Conservation (phyloP, 345 rosid genomes). For the Eucalyptus grandis region DNA sequence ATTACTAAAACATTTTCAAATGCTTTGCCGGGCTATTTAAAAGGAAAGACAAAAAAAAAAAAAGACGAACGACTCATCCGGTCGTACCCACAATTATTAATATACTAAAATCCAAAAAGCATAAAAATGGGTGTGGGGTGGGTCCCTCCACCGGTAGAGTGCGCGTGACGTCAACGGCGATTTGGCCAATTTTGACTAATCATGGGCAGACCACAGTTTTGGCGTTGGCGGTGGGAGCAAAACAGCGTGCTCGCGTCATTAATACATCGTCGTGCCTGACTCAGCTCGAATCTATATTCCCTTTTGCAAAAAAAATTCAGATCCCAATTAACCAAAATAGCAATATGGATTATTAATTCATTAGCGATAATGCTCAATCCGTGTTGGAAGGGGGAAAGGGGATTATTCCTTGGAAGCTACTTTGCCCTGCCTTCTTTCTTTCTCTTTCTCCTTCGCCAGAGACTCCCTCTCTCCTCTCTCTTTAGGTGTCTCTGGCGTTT, state of each 20-base stretch:
- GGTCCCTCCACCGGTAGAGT: not conserved
- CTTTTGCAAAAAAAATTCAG: not conserved
- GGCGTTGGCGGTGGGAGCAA: not conserved
- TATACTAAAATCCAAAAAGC: not conserved
- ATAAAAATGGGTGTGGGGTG: not conserved
- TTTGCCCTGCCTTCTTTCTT: not conserved
- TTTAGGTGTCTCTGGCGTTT: not conserved
- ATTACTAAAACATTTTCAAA: not conserved
- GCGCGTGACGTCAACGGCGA: not conserved
- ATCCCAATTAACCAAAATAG: not conserved
- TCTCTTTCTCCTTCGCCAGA: not conserved
- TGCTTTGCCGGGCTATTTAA: not conserved
- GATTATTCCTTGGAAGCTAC: not conserved
- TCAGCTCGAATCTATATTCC: not conserved
- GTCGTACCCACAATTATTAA: not conserved
- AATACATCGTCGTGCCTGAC: not conserved
- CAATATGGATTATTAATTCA: too few relatives aligned
- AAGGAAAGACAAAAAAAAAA: too few relatives aligned
- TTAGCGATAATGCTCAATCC: not conserved
- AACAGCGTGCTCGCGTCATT: not conserved
- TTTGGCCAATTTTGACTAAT: not conserved
- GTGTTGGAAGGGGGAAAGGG: not conserved
- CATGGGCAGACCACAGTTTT: not conserved
- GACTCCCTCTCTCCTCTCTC: not conserved
- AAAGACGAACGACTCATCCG: not conserved